Evolutionary conservation across 768 basidiomycete species (phyloP).

Genomic region (Tricholoma sp.): DNA sequence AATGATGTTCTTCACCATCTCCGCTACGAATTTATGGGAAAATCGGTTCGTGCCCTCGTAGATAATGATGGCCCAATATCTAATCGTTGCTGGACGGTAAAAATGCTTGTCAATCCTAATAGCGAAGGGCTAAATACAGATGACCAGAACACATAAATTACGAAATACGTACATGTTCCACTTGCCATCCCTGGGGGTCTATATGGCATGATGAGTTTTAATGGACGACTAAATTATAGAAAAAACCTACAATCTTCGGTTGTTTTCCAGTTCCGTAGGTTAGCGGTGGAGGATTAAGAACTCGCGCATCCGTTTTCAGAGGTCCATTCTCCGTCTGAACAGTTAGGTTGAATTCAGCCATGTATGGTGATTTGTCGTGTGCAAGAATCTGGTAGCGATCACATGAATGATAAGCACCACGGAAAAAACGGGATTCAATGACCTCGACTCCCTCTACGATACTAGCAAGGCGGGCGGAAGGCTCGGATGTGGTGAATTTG

Average conservation of each 20-base stretch:
- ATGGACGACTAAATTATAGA: no score
- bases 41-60: neutral
- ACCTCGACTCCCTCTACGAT: conserved; percentile 51
- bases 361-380: neutral
- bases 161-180: neutral
- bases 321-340: neutral
- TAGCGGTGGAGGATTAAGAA: neutral
- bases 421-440: neutral
- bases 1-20: neutral
- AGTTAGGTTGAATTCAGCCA: neutral
- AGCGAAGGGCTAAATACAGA: neutral
- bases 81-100: neutral
- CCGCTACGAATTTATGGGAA: neutral
- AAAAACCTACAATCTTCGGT: neutral
- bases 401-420: neutral
- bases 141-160: neutral
- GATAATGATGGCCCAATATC: neutral
- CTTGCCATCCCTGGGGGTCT: neutral
- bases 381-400: neutral
- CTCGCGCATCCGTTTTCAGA: neutral
- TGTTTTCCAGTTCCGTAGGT: neutral
- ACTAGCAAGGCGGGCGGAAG: conserved; percentile 43
- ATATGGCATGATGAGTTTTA: neutral
- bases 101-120: conserved; percentile 26
- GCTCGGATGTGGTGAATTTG: conserved; percentile 57